A percentile compares a stretch with the other conserved stretches of the same genome.
phyloP scores from a whole-genome alignment of 108 stramenopile species.

The Conticribra guillardii region DNA sequence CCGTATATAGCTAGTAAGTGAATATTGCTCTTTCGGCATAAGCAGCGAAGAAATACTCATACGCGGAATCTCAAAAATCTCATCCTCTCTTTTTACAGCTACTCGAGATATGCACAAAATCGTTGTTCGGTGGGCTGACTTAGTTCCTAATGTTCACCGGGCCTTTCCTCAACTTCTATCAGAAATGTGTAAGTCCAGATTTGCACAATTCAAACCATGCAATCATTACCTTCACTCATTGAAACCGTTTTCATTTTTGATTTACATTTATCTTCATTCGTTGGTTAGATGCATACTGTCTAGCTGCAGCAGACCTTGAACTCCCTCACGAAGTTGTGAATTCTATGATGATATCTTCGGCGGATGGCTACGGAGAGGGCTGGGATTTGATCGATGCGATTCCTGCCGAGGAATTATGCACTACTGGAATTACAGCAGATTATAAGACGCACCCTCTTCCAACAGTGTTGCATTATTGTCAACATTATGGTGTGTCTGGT shows the following conservation, averaged over 20 bases:
- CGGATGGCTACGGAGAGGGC: constrained; percentile 67
- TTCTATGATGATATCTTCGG: constrained; percentile 80
- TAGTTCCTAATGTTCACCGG: constrained; percentile 67
- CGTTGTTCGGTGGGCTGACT: constrained; percentile 75
- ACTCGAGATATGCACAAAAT: constrained; percentile 77
- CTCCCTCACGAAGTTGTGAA: constrained; percentile 75
- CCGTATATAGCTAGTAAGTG: constrained; percentile 89
- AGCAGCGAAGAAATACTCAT: no score
- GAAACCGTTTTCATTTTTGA: constrained; percentile 54
- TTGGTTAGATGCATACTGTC: constrained; percentile 63
- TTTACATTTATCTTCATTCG: constrained; percentile 49
- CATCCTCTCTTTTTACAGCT: neutral
- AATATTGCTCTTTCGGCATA: no score
- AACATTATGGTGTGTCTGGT: constrained; percentile 69
- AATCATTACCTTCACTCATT: neutral
- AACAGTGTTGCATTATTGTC: constrained; percentile 83
- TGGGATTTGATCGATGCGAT: constrained; percentile 68
- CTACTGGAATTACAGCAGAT: constrained; percentile 27
- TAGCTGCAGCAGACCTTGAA: constrained; percentile 84
- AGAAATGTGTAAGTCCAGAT: constrained; percentile 38
- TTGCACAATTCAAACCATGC: neutral
- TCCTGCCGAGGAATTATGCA: constrained; percentile 32
- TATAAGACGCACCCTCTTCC: constrained; percentile 37
- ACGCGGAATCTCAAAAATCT: neutral
- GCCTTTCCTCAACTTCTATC: constrained; percentile 43